These are phyloP conservation scores for Tolypocladium ophioglossoides DNA, from an alignment of 2,329 filamentous ascomycete species.

Conservation along the genomic window DNA sequence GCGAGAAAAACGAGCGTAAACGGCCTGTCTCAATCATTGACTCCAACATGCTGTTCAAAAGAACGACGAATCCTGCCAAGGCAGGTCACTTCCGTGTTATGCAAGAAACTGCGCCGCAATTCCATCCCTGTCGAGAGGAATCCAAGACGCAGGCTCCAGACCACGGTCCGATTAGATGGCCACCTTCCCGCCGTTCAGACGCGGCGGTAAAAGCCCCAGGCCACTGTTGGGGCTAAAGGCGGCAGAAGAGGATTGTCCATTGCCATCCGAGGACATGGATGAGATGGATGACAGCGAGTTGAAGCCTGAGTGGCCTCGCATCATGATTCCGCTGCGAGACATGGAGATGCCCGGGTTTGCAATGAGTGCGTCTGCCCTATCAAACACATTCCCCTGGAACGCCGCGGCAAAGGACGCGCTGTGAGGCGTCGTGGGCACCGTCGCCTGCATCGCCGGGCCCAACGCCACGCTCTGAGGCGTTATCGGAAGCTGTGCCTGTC, in stretches of 20 bases:
- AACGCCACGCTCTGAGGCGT: slow-evolving; percentile 84
- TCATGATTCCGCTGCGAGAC: slow-evolving; percentile 38
- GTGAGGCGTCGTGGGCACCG: slow-evolving; percentile 63
- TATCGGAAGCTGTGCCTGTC: slow-evolving; percentile 44
- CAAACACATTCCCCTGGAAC: slow-evolving; percentile 49
- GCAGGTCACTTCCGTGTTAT: slow-evolving; percentile 6
- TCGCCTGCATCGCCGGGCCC: slow-evolving; percentile 83
- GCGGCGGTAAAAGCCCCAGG: slow-evolving; percentile 19
- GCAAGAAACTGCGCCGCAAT: slow-evolving; percentile 1
- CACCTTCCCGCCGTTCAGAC: slow-evolving; percentile 27
- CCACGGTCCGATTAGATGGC: slow-evolving; percentile 17
- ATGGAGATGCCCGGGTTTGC: slow-evolving; percentile 48
- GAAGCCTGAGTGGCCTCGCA: slow-evolving; percentile 28
- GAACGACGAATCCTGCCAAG: slow-evolving; percentile 4
- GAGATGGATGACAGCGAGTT: slow-evolving; percentile 29
- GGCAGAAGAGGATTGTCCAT: slow-evolving; percentile 18
- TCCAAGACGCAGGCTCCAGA: not conserved
- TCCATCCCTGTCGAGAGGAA: not conserved
- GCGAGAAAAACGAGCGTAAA: slow-evolving; percentile 2
- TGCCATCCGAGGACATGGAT: slow-evolving; percentile 29
- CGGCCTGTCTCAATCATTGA: not conserved
- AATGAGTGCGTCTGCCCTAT: slow-evolving; percentile 47
- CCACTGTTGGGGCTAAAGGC: slow-evolving; percentile 21
- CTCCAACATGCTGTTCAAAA: not conserved
- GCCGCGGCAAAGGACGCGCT: slow-evolving; percentile 43